Evolutionary conservation across 2,329 filamentous ascomycete genomes (phyloP), one percentile per base, ranked within the genome.

Genomic region (Trichoderma oligosporum): DNA sequence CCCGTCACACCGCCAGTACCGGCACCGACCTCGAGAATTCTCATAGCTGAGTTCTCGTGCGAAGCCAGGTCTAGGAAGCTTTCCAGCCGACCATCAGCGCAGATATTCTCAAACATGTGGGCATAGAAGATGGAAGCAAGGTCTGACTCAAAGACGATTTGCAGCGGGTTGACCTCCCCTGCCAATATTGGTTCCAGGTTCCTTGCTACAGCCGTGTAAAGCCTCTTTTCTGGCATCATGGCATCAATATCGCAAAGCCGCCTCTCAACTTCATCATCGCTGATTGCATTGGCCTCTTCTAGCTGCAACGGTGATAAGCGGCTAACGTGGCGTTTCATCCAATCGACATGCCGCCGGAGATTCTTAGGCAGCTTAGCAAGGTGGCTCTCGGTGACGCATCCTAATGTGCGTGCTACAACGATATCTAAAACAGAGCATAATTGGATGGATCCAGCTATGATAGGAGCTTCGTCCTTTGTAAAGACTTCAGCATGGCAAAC

Each of bases 21-120:
- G 12, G 70, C 72, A 11, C 74, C 74, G 20, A 77, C 65, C 53
- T 77, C 74, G 1, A 77, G 64, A 27, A 76, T 68, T 1, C 68
- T 64, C 8, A 73, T 62, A 2, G 58, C 61, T 0, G 73, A 70
- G 22, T 68, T 70, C 45, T 73, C 67, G 56, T 75, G 69, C 0
- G 66, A 7, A 6, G n/a, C 27, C 4, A 63, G 25, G 1, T 62
- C 61, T 1, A 55, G 29, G 25, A 58, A 4, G 3, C 25, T 18
- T 3, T 27, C 9, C 1, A 58, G 29, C 1, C 42, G 56, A 2
- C 29, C 35, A 24, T 56, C 56, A 14, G 51, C 41, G n/a, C 39
- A 68, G 2, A 67, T 57, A 20, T 61, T 63, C 7, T 61, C 56
- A 58, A 69, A 71, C 56, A 73, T 58, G 27, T 69, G 64, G 9